Evolutionary conservation across 495 filamentous ascomycete species (phyloP).

Genomic region (Hypoxylon lenormandii): DNA sequence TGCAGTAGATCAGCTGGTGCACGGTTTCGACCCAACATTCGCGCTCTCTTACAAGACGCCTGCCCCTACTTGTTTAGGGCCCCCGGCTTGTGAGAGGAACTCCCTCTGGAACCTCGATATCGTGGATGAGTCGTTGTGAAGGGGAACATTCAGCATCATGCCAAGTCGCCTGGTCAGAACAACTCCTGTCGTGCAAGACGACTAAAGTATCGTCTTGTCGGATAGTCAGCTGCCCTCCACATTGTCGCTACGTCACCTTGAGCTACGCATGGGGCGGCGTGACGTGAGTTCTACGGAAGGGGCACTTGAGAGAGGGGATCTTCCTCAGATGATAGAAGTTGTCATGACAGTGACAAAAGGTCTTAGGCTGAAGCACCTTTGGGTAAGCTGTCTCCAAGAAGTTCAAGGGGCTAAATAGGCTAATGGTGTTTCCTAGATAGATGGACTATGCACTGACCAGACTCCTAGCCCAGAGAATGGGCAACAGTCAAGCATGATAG

Average conservation of each 20-base stretch:
- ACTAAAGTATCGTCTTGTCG: slow-evolving; percentile 33
- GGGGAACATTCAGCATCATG: slow-evolving; percentile 10
- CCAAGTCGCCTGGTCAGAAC: background rate
- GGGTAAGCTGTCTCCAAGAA: slow-evolving; percentile 14
- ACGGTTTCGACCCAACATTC: background rate
- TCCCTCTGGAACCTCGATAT: background rate
- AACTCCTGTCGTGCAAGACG: slow-evolving; percentile 21
- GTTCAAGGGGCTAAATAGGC: background rate
- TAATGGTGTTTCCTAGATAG: slow-evolving; percentile 16
- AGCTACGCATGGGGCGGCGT: slow-evolving; percentile 44
- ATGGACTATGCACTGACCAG: slow-evolving; percentile 45
- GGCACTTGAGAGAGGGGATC: slow-evolving; percentile 26
- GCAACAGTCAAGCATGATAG: slow-evolving; percentile 35
- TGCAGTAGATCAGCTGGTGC: background rate
- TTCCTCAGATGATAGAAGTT: slow-evolving; percentile 46
- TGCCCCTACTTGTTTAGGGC: background rate
- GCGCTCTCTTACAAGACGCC: slow-evolving; percentile 5
- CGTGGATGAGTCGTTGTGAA: slow-evolving; percentile 23
- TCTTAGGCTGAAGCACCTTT: slow-evolving; percentile 37
- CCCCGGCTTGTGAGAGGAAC: background rate
- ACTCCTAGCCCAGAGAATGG: slow-evolving; percentile 17
- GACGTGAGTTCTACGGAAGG: slow-evolving; percentile 7
- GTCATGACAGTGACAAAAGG: slow-evolving; percentile 33
- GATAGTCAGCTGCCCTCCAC: slow-evolving; percentile 31
- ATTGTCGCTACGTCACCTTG: slow-evolving; percentile 34